Evolutionary conservation across 2,329 filamentous ascomycete species (phyloP).

Genomic region (Ceratocystis smalleyi): DNA sequence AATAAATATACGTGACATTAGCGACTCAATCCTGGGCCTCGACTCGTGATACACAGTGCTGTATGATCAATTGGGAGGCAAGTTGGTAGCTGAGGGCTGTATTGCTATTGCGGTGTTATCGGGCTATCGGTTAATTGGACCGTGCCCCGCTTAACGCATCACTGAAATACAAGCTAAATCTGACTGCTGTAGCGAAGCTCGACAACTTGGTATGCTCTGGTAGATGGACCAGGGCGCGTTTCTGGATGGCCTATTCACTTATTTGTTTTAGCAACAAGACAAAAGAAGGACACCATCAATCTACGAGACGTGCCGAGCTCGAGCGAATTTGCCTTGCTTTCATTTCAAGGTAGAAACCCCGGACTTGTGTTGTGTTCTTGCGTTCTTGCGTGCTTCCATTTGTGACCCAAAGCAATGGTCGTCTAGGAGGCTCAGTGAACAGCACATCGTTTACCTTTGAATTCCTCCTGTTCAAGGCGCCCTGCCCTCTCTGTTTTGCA

Average conservation of each 20-base stretch:
- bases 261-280: not conserved
- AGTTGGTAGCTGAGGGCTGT: not conserved
- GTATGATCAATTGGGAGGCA: not conserved
- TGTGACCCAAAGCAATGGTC: not conserved
- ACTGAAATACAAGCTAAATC: not conserved
- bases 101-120: conserved; percentile 5
- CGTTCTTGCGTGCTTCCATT: not conserved
- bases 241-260: not conserved
- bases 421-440: not conserved
- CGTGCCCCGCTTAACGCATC: conserved; percentile 3
- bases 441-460: conserved; percentile 9
- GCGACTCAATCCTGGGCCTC: not conserved
- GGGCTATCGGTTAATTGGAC: not conserved
- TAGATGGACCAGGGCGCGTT: not conserved
- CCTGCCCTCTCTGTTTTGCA: not conserved
- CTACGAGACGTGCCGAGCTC: not conserved
- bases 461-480: conserved; percentile 15
- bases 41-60: not conserved
- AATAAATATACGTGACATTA: not conserved
- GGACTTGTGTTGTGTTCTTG: no score
- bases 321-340: not conserved
- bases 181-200: not conserved
- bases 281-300: not conserved
- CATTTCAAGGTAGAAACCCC: not conserved
- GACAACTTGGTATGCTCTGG: not conserved